Evolutionary conservation across 1,284 basidiomycete species (phyloP).

Genomic region (Irpex sp.): DNA sequence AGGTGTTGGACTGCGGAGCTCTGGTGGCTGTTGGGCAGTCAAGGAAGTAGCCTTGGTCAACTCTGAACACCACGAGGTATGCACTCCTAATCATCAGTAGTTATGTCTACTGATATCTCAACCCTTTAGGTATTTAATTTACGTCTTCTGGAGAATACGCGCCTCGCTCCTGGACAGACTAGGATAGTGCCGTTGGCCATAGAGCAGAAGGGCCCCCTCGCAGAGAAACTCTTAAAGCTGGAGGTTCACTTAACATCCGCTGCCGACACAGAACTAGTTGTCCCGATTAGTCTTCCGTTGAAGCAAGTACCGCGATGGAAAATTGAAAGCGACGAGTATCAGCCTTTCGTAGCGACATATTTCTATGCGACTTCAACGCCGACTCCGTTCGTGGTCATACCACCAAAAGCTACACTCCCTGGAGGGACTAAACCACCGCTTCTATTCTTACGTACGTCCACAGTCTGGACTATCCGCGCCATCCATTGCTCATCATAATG

Average conservation of each 20-base stretch:
- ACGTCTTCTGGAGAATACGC: slow-evolving; percentile 32
- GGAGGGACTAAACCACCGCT: slow-evolving; percentile 42
- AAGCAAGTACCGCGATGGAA: slow-evolving; percentile 41
- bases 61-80: slow-evolving; percentile 12
- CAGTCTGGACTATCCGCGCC: not conserved
- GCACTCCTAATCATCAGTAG: not conserved
- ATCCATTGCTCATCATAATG: not conserved
- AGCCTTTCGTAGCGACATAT: slow-evolving; percentile 51
- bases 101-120: not conserved
- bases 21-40: slow-evolving; percentile 52
- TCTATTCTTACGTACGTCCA: slow-evolving; percentile 63
- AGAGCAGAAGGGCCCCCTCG: slow-evolving; percentile 30
- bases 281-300: slow-evolving; percentile 41
- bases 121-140: slow-evolving; percentile 34
- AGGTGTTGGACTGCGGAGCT: slow-evolving; percentile 57
- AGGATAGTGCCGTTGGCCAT: slow-evolving; percentile 52
- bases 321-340: slow-evolving; percentile 17
- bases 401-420: slow-evolving; percentile 36
- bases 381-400: slow-evolving; percentile 52
- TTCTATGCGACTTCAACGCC: slow-evolving; percentile 53
- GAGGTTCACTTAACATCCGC: slow-evolving; percentile 29
- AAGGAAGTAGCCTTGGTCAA: slow-evolving; percentile 17
- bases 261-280: slow-evolving; percentile 17
- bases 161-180: slow-evolving; percentile 57
- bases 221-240: slow-evolving; percentile 23